A percentile compares a stretch with the other conserved stretches of the same genome.
phyloP scores from a whole-genome alignment of 129 eudicot genomes.

The Oenanthe sinensis region DNA sequence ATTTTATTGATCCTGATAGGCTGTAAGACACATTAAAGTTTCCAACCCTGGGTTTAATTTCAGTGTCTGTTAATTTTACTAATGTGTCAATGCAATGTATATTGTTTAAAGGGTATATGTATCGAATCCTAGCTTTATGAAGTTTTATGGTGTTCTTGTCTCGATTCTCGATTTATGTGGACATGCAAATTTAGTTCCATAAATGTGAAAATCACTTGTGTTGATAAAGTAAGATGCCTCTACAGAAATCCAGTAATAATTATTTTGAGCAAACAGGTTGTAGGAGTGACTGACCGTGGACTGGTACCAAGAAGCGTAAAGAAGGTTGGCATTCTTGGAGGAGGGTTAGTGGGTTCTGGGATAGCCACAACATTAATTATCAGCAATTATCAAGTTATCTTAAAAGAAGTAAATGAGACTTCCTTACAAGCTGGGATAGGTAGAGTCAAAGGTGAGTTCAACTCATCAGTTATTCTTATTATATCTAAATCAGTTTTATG shows the following conservation, averaged over 20 bases:
- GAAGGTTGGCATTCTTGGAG: slow-evolving; percentile 93
- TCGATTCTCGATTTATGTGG: background rate
- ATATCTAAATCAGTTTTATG: background rate
- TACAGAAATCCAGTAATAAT: background rate
- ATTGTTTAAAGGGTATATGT: background rate
- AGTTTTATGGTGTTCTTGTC: background rate
- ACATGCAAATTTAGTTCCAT: background rate
- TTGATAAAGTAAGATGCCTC: too few relatives aligned
- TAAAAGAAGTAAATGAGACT: slow-evolving; percentile 83
- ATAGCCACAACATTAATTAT: slow-evolving; percentile 85
- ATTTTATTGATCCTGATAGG: background rate
- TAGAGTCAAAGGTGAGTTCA: slow-evolving; percentile 63
- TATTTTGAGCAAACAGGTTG: slow-evolving; percentile 46
- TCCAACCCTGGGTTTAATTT: background rate
- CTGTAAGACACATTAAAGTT: background rate
- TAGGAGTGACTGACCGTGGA: slow-evolving; percentile 80
- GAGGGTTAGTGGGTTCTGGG: slow-evolving; percentile 95
- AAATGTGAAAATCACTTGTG: background rate
- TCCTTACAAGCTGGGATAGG: slow-evolving; percentile 68
- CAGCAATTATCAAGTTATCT: slow-evolving; percentile 55
- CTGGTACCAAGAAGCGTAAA: slow-evolving; percentile 57
- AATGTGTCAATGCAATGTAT: background rate
- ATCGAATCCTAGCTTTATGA: background rate
- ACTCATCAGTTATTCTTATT: background rate
- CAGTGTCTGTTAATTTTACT: background rate